A percentile compares a stretch with the other conserved stretches of the same genome.
These are phyloP conservation scores for Physcomitrellopsis africana DNA, from an alignment of 225 moss, liverwort and hornwort genomes.

Conservation along the genomic window DNA sequence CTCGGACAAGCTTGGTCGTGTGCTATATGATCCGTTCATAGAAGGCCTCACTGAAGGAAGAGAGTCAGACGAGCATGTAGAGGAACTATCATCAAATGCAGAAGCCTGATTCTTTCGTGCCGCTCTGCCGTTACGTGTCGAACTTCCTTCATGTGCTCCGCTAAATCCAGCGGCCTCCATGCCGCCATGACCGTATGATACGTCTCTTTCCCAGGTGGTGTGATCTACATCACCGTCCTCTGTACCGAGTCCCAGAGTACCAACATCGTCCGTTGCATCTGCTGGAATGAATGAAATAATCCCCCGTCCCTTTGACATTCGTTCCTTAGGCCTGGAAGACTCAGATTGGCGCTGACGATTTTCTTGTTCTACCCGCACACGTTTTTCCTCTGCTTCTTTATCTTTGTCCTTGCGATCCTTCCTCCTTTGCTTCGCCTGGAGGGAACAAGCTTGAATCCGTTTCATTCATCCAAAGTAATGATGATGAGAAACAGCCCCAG, in stretches of 20 bases:
- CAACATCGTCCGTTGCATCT: constrained; percentile 79
- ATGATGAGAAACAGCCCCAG: background rate
- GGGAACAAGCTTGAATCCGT: constrained; percentile 19
- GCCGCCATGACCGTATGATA: constrained; percentile 74
- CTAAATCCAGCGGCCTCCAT: constrained; percentile 98
- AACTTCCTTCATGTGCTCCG: constrained; percentile 75
- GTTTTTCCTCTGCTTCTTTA: constrained; percentile 94
- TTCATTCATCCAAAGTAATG: background rate
- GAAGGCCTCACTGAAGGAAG: constrained; percentile 82
- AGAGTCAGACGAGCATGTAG: constrained; percentile 97
- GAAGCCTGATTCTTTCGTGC: constrained; percentile 79
- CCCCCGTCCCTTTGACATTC: constrained; percentile 64
- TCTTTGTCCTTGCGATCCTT: constrained; percentile 98
- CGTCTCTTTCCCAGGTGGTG: constrained; percentile 91
- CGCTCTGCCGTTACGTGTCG: constrained; percentile 63
- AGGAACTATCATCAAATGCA: constrained; percentile 94
- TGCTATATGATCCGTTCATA: constrained; percentile 72
- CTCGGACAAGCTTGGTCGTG: constrained; percentile 70
- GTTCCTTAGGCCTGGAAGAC: constrained; percentile 59
- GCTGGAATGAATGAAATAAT: constrained; percentile 59
- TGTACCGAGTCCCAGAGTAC: constrained; percentile 79
- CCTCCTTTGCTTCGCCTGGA: constrained; percentile 96
- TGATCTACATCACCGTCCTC: constrained; percentile 90
- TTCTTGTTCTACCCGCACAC: constrained; percentile 81
- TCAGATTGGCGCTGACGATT: constrained; percentile 71